These are phyloP conservation scores for Aristolochia californica DNA, from an alignment of 164 flowering plant genomes.

Conservation along the genomic window DNA sequence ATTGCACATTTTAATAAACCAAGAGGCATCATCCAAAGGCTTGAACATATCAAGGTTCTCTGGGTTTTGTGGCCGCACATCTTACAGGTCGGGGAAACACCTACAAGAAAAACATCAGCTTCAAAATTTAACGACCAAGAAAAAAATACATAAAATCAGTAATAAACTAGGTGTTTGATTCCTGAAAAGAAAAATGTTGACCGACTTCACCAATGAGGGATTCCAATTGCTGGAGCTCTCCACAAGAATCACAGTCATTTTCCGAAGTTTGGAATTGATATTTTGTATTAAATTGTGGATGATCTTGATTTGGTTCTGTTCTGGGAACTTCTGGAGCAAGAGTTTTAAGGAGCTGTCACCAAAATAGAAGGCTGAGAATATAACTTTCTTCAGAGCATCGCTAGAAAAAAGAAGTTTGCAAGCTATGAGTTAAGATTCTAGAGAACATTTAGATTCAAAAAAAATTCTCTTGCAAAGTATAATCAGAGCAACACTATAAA, in stretches of 20 bases:
- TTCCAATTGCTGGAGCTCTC: conserved; percentile 45
- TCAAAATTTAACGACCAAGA: not conserved
- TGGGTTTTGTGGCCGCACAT: conserved; percentile 43
- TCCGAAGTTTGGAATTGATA: conserved; percentile 16
- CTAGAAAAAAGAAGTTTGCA: conserved; percentile 22
- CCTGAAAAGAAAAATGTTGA: conserved; percentile 47
- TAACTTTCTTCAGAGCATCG: conserved; percentile 44
- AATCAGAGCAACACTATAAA: no score
- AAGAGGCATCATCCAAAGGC: conserved; percentile 65
- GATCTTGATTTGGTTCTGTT: conserved; percentile 33
- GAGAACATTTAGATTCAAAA: no score
- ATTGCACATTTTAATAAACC: conserved; percentile 58
- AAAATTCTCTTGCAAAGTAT: no score
- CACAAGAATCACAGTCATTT: conserved; percentile 22
- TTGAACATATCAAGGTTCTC: conserved; percentile 32
- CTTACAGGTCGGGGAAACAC: conserved; percentile 46
- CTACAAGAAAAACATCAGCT: conserved; percentile 23
- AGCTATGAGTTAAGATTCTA: no score
- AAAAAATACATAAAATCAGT: not conserved
- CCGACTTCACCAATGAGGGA: conserved; percentile 22
- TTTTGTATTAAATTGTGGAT: conserved; percentile 32
- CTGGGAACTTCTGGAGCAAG: conserved; percentile 17
- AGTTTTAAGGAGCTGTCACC: conserved; percentile 9
- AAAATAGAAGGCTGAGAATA: conserved; percentile 33
- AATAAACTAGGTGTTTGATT: conserved; percentile 29